These are phyloP conservation scores for Phycomyces blakesleeanus DNA, from an alignment of 192 early-diverging fungal genomes.

Conservation along the genomic window DNA sequence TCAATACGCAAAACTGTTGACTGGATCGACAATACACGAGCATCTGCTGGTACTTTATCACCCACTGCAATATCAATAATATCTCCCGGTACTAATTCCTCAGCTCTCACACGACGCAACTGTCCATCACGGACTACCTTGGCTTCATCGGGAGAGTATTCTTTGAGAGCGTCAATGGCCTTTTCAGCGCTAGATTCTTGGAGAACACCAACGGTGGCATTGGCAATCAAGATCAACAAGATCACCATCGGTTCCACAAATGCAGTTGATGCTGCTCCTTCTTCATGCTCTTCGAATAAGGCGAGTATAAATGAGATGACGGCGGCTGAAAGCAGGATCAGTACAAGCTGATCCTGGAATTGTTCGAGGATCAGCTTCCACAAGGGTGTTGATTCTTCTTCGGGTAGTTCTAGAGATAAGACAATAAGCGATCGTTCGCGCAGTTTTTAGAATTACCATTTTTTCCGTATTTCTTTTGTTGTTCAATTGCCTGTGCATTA, in stretches of 20 bases:
- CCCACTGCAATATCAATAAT: slow-evolving; percentile 89
- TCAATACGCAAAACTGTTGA: slow-evolving; percentile 89
- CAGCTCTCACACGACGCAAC: slow-evolving; percentile 61
- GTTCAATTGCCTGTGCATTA: slow-evolving; percentile 54
- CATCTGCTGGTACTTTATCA: slow-evolving; percentile 96
- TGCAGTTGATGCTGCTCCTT: slow-evolving; percentile 65
- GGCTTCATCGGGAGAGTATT: slow-evolving; percentile 96
- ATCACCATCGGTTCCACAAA: slow-evolving; percentile 99
- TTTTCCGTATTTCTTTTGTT: slow-evolving; percentile 64
- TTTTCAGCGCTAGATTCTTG: slow-evolving; percentile 97
- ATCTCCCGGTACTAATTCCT: slow-evolving; percentile 94
- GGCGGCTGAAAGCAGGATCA: slow-evolving; percentile 91
- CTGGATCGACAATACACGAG: slow-evolving; percentile 74
- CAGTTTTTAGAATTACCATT: slow-evolving; percentile 56
- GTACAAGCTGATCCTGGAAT: slow-evolving; percentile 97
- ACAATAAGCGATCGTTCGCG: no score
- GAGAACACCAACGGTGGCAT: slow-evolving; percentile 93
- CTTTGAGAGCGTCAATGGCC: slow-evolving; percentile 94
- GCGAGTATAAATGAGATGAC: slow-evolving; percentile 91
- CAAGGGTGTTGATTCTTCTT: slow-evolving; percentile 85
- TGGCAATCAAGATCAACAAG: slow-evolving; percentile 95
- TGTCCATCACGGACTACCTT: slow-evolving; percentile 80
- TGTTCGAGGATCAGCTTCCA: slow-evolving; percentile 94
- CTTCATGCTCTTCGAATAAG: slow-evolving; percentile 69
- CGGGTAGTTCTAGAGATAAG: slow-evolving; percentile 69